Evolutionary conservation across 108 stramenopile species (phyloP).

Genomic region (Cyclostephanos tholiformis): DNA sequence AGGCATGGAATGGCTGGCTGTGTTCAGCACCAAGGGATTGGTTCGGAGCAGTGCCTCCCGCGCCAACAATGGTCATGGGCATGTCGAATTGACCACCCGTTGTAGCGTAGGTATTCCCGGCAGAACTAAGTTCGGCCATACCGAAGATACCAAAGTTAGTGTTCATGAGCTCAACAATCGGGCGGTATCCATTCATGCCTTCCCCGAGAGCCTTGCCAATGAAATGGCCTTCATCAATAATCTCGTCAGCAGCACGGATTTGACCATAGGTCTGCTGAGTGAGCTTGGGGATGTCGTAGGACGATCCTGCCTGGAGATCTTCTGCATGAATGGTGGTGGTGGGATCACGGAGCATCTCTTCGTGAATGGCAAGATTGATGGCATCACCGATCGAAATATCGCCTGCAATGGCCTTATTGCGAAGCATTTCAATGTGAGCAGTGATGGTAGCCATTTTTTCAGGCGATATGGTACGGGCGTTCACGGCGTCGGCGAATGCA

Average conservation of each 20-base stretch:
- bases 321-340: conserved; percentile 98
- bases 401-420: conserved; percentile 84
- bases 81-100: conserved; percentile 98
- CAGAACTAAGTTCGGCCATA: conserved; percentile 96
- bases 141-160: conserved; percentile 99
- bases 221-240: conserved; percentile 99
- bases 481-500: conserved; percentile 82
- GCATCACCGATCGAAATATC: conserved; percentile 98
- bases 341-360: conserved; percentile 99
- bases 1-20: conserved; percentile 98
- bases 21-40: conserved; percentile 98
- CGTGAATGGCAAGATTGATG: conserved; percentile 97
- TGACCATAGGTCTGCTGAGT: conserved; percentile 97
- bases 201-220: conserved; percentile 99
- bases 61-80: conserved; percentile 99
- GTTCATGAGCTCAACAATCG: conserved; percentile 99
- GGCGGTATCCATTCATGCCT: conserved; percentile 98
- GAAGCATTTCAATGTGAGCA: conserved; percentile 75
- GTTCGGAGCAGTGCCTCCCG: conserved; percentile 98
- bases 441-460: conserved; percentile 77
- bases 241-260: conserved; percentile 96
- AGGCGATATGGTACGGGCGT: conserved; percentile 78
- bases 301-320: conserved; percentile 97
- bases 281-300: conserved; percentile 97
- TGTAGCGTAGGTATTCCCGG: conserved; percentile 98